Percentiles rank a stretch among this genome's conserved stretches.
Conservation (phyloP, 768 basidiomycete species). For the Termitomyces sp. region DNA sequence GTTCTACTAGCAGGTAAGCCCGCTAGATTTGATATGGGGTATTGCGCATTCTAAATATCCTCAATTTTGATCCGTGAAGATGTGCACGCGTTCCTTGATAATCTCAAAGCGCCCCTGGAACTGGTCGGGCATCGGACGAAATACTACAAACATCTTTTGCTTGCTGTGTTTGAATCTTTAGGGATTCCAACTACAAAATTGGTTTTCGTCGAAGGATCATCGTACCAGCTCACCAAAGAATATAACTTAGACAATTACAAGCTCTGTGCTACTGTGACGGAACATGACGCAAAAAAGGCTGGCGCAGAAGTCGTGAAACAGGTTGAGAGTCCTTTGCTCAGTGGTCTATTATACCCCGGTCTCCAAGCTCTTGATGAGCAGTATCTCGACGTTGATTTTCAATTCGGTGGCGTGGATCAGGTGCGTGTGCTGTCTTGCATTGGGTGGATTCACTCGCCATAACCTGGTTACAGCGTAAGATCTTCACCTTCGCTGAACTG, state of each 20-base stretch:
- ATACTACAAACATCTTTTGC: constrained; percentile 85
- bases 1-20: constrained; percentile 72
- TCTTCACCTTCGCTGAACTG: constrained; percentile 96
- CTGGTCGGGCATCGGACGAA: constrained; percentile 84
- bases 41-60: neutral
- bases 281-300: constrained; percentile 97
- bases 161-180: constrained; percentile 81
- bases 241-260: constrained; percentile 96
- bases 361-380: constrained; percentile 97
- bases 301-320: constrained; percentile 99
- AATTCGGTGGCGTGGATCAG: constrained; percentile 98
- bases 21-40: neutral
- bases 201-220: constrained; percentile 83
- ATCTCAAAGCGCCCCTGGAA: constrained; percentile 92
- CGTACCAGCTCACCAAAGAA: constrained; percentile 87
- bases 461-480: constrained; percentile 68
- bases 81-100: constrained; percentile 96
- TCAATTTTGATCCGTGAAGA: constrained; percentile 50
- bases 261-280: constrained; percentile 86
- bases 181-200: constrained; percentile 87
- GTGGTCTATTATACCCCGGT: constrained; percentile 93
- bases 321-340: constrained; percentile 86
- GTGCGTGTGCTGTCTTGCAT: constrained; percentile 40
- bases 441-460: neutral
- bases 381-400: constrained; percentile 94